A percentile compares a stretch with the other conserved stretches of the same genome.
Conservation (phyloP, 1,284 basidiomycete species). For the Xerocomus nothofagi region DNA sequence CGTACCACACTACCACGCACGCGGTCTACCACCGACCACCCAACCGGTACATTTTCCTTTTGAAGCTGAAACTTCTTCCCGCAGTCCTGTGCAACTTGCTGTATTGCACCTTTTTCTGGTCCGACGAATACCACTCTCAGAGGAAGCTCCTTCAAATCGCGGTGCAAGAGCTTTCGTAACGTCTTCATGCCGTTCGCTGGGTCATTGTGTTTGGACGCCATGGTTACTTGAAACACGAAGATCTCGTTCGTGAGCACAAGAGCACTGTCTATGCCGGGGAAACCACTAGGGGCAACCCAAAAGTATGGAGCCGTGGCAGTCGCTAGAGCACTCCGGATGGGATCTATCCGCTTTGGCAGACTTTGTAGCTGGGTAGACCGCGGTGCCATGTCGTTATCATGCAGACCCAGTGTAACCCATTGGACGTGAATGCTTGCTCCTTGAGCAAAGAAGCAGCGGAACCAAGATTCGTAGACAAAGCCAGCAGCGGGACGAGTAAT, state of each 20-base stretch:
- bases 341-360: too few relatives aligned
- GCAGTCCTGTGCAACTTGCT: not conserved
- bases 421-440: not conserved
- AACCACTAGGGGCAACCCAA: not conserved
- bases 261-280: not conserved
- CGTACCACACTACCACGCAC: not conserved
- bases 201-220: not conserved
- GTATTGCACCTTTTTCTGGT: not conserved
- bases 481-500: not conserved
- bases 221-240: not conserved
- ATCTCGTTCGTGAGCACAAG: not conserved
- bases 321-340: too few relatives aligned
- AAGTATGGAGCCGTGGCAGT: not conserved
- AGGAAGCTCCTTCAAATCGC: not conserved
- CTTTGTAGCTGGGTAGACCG: not conserved
- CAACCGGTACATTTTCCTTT: not conserved
- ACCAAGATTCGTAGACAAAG: slow-evolving; percentile 2
- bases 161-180: not conserved
- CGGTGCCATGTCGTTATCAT: rapidly evolving
- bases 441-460: not conserved
- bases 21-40: not conserved
- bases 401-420: not conserved
- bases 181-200: not conserved
- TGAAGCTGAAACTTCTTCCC: rapidly evolving
- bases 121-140: not conserved